Percentiles rank a stretch among this genome's conserved stretches.
phyloP scores from a whole-genome alignment of 345 rosid species.

The Ricinus communis region DNA sequence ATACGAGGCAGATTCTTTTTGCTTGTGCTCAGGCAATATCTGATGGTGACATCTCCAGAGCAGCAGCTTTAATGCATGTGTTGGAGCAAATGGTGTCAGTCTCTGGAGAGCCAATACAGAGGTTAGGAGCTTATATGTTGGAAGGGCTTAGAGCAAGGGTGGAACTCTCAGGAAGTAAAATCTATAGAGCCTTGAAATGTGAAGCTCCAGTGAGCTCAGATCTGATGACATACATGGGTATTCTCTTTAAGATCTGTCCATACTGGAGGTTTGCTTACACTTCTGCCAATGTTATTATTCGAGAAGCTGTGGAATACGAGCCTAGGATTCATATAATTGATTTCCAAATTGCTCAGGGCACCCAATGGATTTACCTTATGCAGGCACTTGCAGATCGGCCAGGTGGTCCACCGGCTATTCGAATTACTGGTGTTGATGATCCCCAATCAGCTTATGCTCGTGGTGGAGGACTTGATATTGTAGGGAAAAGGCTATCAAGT shows the following conservation, averaged over 20 bases:
- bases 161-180: slow-evolving; percentile 80
- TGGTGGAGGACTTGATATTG: slow-evolving; percentile 79
- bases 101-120: slow-evolving; percentile 76
- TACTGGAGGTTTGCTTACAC: slow-evolving; percentile 89
- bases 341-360: slow-evolving; percentile 88
- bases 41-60: slow-evolving; percentile 45
- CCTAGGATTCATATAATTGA: slow-evolving; percentile 77
- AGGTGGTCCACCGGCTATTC: slow-evolving; percentile 69
- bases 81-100: slow-evolving; percentile 91
- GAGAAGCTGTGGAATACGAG: slow-evolving; percentile 64
- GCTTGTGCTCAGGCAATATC: slow-evolving; percentile 66
- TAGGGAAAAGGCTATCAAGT: slow-evolving; percentile 53
- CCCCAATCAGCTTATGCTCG: slow-evolving; percentile 90
- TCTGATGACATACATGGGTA: slow-evolving; percentile 86
- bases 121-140: slow-evolving; percentile 83
- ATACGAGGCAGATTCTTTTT: slow-evolving; percentile 60
- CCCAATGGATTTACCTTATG: slow-evolving; percentile 67
- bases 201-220: slow-evolving; percentile 80
- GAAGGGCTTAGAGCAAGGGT: slow-evolving; percentile 94
- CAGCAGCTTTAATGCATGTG: slow-evolving; percentile 55
- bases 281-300: slow-evolving; percentile 68
- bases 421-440: slow-evolving; percentile 88
- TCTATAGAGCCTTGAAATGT: slow-evolving; percentile 81
- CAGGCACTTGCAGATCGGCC: slow-evolving; percentile 57
- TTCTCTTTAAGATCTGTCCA: slow-evolving; percentile 74